A percentile compares a stretch with the other conserved stretches of the same genome.
Evolutionary conservation across 257 asterid genomes (phyloP).

Genomic region (Vinca minor): DNA sequence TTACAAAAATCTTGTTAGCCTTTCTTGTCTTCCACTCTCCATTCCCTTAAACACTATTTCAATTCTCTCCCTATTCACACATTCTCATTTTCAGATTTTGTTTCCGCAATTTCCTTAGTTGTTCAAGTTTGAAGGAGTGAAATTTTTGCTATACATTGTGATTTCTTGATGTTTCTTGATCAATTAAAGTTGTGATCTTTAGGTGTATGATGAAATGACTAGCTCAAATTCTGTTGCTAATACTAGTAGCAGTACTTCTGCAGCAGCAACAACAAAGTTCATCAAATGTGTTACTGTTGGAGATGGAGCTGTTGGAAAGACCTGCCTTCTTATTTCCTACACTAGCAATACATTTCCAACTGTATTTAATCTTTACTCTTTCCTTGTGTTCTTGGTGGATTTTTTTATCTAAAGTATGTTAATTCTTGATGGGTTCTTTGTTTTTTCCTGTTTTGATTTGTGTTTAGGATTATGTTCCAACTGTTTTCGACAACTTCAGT

Average conservation of each 20-base stretch:
- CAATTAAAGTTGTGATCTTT: background rate
- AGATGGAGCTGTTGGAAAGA: slow-evolving; percentile 41
- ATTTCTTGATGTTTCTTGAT: background rate
- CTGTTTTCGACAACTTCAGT: slow-evolving; percentile 39
- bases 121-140: background rate
- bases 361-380: background rate
- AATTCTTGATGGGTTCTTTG: background rate
- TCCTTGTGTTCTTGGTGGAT: background rate
- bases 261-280: slow-evolving; percentile 22
- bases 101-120: background rate
- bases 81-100: background rate
- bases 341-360: slow-evolving; percentile 37
- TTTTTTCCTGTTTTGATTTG: background rate
- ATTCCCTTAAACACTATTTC: background rate
- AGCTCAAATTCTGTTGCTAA: slow-evolving; percentile 12
- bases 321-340: slow-evolving; percentile 38
- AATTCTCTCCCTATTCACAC: background rate
- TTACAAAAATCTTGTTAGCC: slow-evolving; percentile 14
- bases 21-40: slow-evolving; percentile 14
- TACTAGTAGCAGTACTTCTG: slow-evolving; percentile 2
- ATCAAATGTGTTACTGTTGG: slow-evolving; percentile 39
- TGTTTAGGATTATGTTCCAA: slow-evolving; percentile 35
- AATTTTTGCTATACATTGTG: background rate
- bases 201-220: slow-evolving; percentile 10
- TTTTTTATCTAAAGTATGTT: background rate